Evolutionary conservation across 306 rosid species (phyloP).

Genomic region (Rosa rugosa): DNA sequence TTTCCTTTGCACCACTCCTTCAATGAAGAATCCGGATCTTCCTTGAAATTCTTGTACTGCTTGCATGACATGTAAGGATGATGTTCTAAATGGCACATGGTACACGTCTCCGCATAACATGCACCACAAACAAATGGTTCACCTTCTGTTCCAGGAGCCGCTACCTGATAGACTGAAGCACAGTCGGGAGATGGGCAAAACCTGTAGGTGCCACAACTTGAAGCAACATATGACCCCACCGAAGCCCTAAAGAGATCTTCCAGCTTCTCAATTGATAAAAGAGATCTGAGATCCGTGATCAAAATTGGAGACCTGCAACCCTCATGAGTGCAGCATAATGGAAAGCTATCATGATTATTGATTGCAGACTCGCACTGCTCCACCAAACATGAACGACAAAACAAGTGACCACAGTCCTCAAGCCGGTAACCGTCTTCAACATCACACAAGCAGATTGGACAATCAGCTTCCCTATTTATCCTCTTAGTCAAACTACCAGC

Average conservation of each 20-base stretch:
- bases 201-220: conserved; percentile 57
- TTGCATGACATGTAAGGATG: conserved; percentile 81
- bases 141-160: conserved; percentile 40
- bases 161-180: conserved; percentile 72
- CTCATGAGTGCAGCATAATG: conserved; percentile 56
- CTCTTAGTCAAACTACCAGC: conserved; percentile 38
- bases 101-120: conserved; percentile 86
- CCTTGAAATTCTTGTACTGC: conserved; percentile 65
- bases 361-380: conserved; percentile 89
- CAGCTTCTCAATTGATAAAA: conserved; percentile 57
- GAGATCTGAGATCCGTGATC: conserved; percentile 57
- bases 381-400: conserved; percentile 66
- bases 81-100: conserved; percentile 79
- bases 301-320: conserved; percentile 54
- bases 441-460: conserved; percentile 89
- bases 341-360: conserved; percentile 71
- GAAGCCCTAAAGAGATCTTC: conserved; percentile 91
- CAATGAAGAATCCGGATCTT: conserved; percentile 86
- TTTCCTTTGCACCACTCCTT: conserved; percentile 76
- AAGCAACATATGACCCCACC: conserved; percentile 67
- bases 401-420: conserved; percentile 69
- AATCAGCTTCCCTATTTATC: conserved; percentile 40
- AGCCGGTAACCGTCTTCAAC: conserved; percentile 75
- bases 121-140: conserved; percentile 79
- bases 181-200: conserved; percentile 98